A percentile compares a stretch with the other conserved stretches of the same genome.
phyloP scores from a whole-genome alignment of 2,329 filamentous ascomycete genomes.

The Colletotrichum cordylinicola region DNA sequence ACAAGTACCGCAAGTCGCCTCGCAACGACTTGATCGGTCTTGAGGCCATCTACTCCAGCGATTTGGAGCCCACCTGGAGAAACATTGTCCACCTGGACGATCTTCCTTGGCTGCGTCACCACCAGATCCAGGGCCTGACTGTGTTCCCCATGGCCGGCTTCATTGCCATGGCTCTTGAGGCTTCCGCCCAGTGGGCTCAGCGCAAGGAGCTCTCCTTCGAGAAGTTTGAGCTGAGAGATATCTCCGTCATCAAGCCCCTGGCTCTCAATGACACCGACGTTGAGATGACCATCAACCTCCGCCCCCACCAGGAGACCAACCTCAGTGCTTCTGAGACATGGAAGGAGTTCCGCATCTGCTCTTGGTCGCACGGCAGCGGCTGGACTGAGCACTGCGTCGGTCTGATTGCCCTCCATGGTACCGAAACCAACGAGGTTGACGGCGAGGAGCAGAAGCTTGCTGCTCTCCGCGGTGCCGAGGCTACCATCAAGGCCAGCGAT shows the following conservation, averaged over 20 bases:
- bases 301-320: conserved; percentile 45
- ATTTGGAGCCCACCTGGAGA: conserved; percentile 53
- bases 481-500: conserved; percentile 33
- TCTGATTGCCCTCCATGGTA: conserved; percentile 46
- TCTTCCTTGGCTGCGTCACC: conserved; percentile 63
- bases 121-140: conserved; percentile 60
- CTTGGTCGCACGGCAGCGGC: conserved; percentile 53
- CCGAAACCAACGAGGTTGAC: conserved; percentile 46
- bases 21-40: conserved; percentile 54
- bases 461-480: conserved; percentile 31
- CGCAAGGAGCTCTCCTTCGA: conserved; percentile 36
- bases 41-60: conserved; percentile 47
- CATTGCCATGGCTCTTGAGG: conserved; percentile 57
- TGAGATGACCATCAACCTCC: conserved; percentile 55
- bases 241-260: conserved; percentile 51
- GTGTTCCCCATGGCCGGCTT: conserved; percentile 62
- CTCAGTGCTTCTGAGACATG: conserved; percentile 49
- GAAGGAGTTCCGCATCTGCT: conserved; percentile 63
- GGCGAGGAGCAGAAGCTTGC: conserved; percentile 31
- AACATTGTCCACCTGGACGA: conserved; percentile 53
- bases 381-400: conserved; percentile 66
- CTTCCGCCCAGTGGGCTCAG: conserved; percentile 36
- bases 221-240: conserved; percentile 52
- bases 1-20: conserved; percentile 43
- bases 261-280: conserved; percentile 53